Evolutionary conservation across 2,329 filamentous ascomycete genomes (phyloP).

Genomic region (Ceratocystis albifundus): DNA sequence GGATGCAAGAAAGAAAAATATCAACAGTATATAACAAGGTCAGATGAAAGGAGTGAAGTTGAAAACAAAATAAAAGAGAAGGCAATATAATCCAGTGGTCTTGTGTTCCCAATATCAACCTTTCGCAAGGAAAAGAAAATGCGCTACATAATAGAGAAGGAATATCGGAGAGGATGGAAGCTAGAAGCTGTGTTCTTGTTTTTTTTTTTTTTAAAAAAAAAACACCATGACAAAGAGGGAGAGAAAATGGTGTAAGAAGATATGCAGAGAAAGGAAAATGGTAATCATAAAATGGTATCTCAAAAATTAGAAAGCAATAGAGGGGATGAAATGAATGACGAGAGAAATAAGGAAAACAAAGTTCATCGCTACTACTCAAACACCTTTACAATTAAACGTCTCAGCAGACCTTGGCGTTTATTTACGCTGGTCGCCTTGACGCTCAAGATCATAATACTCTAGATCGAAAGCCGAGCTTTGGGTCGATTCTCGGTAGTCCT

Average conservation of each 20-base stretch:
- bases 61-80: background rate
- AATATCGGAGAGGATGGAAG: background rate
- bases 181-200: background rate
- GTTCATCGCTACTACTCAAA: constrained; percentile 3
- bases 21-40: background rate
- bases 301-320: constrained; percentile 13
- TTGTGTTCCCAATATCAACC: constrained; percentile 10
- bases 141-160: background rate
- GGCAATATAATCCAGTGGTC: constrained; percentile 1
- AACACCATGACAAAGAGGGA: no score
- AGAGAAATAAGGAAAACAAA: constrained; percentile 14
- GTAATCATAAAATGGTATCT: constrained; percentile 18
- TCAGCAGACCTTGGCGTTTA: background rate
- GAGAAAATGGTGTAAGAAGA: background rate
- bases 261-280: background rate
- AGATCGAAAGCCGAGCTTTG: constrained; percentile 20
- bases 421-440: constrained; percentile 11
- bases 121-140: background rate
- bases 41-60: background rate
- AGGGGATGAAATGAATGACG: background rate
- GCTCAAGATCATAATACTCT: constrained; percentile 20
- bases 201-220: no score
- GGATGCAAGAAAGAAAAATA: background rate
- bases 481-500: constrained; percentile 19
- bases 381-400: background rate